A percentile compares a stretch with the other conserved stretches of the same genome.
Evolutionary conservation across 2,329 filamentous ascomycete species (phyloP).

Genomic region (Cryphonectria carpinicola): DNA sequence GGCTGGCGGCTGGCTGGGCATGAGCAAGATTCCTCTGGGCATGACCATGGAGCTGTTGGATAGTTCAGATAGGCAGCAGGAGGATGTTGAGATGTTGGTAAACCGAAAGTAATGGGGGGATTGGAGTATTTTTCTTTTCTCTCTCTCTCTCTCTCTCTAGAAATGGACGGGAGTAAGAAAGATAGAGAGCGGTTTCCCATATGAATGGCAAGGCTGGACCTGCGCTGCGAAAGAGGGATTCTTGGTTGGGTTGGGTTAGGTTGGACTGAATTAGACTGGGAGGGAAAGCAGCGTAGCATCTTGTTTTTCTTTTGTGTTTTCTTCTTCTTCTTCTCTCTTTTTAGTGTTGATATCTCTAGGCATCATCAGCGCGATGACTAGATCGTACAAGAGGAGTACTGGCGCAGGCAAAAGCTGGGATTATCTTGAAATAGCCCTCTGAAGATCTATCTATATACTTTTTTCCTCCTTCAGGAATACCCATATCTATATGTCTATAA

Average conservation of each 20-base stretch:
- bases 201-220: neutral
- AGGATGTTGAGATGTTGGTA: neutral
- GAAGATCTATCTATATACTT: neutral
- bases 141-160: neutral
- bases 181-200: neutral
- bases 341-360: neutral
- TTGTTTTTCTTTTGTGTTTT: neutral
- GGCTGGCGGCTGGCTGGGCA: constrained; percentile 28
- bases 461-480: neutral
- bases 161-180: neutral
- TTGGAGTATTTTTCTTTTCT: too few relatives aligned
- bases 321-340: neutral
- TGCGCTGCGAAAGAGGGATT: neutral
- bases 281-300: neutral
- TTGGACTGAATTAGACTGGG: too few relatives aligned
- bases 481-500: neutral
- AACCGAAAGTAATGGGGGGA: neutral
- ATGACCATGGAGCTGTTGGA: neutral
- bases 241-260: neutral
- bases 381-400: neutral
- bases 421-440: neutral
- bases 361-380: neutral
- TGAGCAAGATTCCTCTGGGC: neutral
- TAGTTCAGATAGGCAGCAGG: neutral
- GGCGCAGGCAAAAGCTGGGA: neutral